Evolutionary conservation across 768 basidiomycete genomes (phyloP), one percentile per base, ranked within the genome.

Genomic region (Naganishia onofrii): DNA sequence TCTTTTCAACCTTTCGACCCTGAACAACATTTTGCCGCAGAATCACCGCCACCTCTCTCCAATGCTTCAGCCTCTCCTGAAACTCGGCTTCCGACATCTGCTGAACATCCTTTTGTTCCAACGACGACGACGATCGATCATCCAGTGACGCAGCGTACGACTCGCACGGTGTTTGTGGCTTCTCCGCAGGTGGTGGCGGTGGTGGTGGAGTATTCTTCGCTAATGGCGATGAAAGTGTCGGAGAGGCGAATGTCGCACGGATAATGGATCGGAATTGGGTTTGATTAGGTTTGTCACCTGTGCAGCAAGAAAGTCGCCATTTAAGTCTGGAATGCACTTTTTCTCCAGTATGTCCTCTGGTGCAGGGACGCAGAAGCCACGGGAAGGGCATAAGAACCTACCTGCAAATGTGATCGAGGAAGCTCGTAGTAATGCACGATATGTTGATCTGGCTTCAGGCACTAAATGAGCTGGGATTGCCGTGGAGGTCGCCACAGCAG

Each of bases 11-110:
- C 75, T 82, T 85, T 53, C 82, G 80, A 1, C 88, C 94, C 80
- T 97, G 94, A 0, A 92, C 93, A 53, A 98, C 84, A 78, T 98
- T 97, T 79, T 83, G 86, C 71, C 89, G 84, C 70, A 97, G 78
- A 42, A 91, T 86, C 28, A 83, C 77, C 4, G 93, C 90, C 53
- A 93, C 84, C 52, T 96, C 92, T 63, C 83, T 84, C 52, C 88
- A 86, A 5, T 89, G 82, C 65, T 84, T 83, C 70, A 71, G 76
- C 73, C 70, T 75, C 72, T 28, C 69, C 46, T 19, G 75, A 23
- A 54, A 77, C 70, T 54, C 67, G 73, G 57, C 70, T 68, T 26
- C 52, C 21, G 36, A 68, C 32, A 32, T 48, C 36, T 67, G 56
- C 21, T 63, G 36, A 9, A 44, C 38, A 36, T 63, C 60, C 23